Base-by-base conservation (phyloP, 2,329 filamentous ascomycete genomes). In the Neonectria faginata region DNA sequence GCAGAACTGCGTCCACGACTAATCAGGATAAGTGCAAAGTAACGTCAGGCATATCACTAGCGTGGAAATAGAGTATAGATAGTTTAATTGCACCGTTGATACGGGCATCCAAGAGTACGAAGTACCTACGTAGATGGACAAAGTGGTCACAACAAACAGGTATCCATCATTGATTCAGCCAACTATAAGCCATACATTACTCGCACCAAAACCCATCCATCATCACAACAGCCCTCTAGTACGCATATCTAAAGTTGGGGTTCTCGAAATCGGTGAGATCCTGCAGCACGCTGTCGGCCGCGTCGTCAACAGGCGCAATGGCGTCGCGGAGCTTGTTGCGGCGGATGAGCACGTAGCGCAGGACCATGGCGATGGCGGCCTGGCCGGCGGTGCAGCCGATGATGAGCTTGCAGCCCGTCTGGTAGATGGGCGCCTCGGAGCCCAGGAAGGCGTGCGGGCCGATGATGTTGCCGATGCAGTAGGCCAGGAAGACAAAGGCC, bases 401-500 rank as follows among this genome's bases (percentile, higher is more conserved):
- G 20, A 74, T 73, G 27, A 72, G 57, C 57, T 82, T 85, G 66
- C 83, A 86, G 2, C 85, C 86, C 0, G 85, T 88, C 42, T 79
- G 75, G 54, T 88, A 88, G 2, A 80, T 76, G 0, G 84, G 84
- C 1, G 82, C 77, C 67, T 86, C 84, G 0, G 73, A 66, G 1
- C 77, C 78, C 11, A 84, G 66, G 70, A 84, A 85, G 0, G 82
- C 82, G 54, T 73, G 71, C 3, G 71, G 71, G 0, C 71, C 71
- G 44, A 73, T 67, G 36, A 73, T 73, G 61, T 73, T 73, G 45
- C 71, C 71, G 33, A 71, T 73, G 42, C 81, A 84, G 65, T 83
- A 83, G 4, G 80, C 81, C 2, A 82, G 63, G 67, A 84, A 85
- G 10, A 84, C 82, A n/a, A 85, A 75, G 1, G 82, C 83, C 2